Evolutionary conservation across 139 green algal genomes (phyloP).

Genomic region (Nannochloris sp.): DNA sequence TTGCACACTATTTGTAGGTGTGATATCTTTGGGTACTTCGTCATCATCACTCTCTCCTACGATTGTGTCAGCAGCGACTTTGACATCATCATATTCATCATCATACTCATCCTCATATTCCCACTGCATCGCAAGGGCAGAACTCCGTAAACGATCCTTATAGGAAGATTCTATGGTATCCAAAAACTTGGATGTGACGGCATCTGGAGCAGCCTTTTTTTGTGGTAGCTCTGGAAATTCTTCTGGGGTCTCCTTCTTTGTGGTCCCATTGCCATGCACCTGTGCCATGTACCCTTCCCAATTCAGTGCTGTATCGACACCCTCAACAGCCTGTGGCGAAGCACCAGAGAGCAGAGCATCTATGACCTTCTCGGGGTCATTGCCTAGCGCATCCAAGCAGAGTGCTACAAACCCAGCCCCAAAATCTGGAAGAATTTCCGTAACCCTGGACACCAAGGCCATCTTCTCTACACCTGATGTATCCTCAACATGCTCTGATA

Average conservation of each 20-base stretch:
- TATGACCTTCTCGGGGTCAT: slow-evolving; percentile 50
- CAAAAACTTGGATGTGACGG: slow-evolving; percentile 15
- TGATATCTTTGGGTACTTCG: slow-evolving; percentile 1
- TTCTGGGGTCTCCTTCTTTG: not conserved
- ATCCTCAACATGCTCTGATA: not conserved
- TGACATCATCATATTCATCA: slow-evolving; percentile 70
- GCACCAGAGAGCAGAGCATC: slow-evolving; percentile 56
- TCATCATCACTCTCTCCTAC: slow-evolving; percentile 47
- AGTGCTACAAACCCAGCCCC: slow-evolving; percentile 59
- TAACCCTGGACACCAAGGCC: slow-evolving; percentile 27
- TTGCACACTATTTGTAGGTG: not conserved
- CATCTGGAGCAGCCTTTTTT: slow-evolving; percentile 1
- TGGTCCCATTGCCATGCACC: not conserved
- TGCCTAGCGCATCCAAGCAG: slow-evolving; percentile 37
- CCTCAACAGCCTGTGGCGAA: slow-evolving; percentile 29
- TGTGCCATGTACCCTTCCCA: slow-evolving; percentile 4
- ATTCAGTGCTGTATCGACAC: slow-evolving; percentile 38
- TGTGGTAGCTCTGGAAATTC: not conserved
- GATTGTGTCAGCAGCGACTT: slow-evolving; percentile 31
- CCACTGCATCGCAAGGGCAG: slow-evolving; percentile 34
- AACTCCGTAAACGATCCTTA: slow-evolving; percentile 11
- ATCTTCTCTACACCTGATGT: not conserved
- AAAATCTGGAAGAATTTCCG: slow-evolving; percentile 67
- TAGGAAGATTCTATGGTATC: slow-evolving; percentile 21
- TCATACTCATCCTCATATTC: slow-evolving; percentile 83